phyloP scores from a whole-genome alignment of 2,329 filamentous ascomycete species.

The Fusarium burgessii region DNA sequence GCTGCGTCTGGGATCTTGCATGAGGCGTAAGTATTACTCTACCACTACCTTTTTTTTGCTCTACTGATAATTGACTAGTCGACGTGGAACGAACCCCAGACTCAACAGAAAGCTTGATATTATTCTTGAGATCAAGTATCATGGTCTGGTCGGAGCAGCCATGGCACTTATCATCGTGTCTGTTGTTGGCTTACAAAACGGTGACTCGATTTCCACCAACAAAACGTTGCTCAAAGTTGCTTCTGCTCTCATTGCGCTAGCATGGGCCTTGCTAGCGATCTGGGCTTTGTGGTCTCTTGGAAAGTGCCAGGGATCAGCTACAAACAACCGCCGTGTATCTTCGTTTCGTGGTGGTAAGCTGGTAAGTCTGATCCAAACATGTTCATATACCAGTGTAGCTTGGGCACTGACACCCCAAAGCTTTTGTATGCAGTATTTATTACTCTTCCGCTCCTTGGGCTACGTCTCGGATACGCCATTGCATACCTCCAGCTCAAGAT shows the following conservation, averaged over 20 bases:
- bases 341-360: slow-evolving; percentile 1
- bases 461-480: slow-evolving; percentile 14
- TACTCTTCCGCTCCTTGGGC: slow-evolving; percentile 6
- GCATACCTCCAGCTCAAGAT: slow-evolving; percentile 12
- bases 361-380: neutral
- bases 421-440: slow-evolving; percentile 17
- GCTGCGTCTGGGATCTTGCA: slow-evolving; percentile 21
- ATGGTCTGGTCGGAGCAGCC: slow-evolving; percentile 2
- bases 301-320: neutral
- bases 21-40: neutral
- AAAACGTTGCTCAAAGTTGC: slow-evolving; percentile 11
- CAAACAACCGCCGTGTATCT: neutral
- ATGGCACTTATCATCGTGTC: slow-evolving; percentile 19
- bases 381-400: too few species aligned
- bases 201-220: neutral
- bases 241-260: slow-evolving; percentile 9
- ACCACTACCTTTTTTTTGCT: too few species aligned
- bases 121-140: slow-evolving; percentile 16
- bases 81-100: slow-evolving; percentile 13
- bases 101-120: slow-evolving; percentile 16
- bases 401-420: neutral
- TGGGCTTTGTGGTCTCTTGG: slow-evolving; percentile 19
- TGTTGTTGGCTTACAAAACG: neutral
- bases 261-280: neutral
- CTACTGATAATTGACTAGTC: neutral